Evolutionary conservation across 2,329 filamentous ascomycete genomes (phyloP).

Genomic region (Camillea tinctor): DNA sequence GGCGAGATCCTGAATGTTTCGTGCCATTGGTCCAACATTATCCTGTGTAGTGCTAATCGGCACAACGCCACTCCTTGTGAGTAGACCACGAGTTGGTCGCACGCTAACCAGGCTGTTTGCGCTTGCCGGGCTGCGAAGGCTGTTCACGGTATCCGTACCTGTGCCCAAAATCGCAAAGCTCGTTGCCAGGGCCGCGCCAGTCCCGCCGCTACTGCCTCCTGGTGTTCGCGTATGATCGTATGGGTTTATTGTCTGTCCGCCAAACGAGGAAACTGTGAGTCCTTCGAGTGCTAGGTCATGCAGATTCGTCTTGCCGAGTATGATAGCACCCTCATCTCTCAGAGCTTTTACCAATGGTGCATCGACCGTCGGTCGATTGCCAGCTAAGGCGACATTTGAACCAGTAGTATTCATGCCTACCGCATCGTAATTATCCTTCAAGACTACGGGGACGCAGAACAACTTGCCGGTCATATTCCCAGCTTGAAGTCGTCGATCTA

Average conservation of each 20-base stretch:
- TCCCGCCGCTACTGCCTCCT: constrained; percentile 63
- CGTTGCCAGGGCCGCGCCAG: constrained; percentile 55
- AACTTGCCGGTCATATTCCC: constrained; percentile 51
- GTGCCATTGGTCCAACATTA: constrained; percentile 52
- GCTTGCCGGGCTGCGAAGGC: constrained; percentile 58
- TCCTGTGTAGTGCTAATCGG: constrained; percentile 59
- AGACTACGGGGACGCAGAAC: constrained; percentile 60
- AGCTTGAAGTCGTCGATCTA: constrained; percentile 45
- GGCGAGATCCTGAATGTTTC: constrained; percentile 49
- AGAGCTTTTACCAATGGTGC: constrained; percentile 51
- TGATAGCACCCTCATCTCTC: constrained; percentile 51
- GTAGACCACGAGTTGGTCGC: constrained; percentile 53
- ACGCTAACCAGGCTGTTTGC: constrained; percentile 61
- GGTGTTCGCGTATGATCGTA: constrained; percentile 61
- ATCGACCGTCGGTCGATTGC: constrained; percentile 44
- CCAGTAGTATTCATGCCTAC: constrained; percentile 56
- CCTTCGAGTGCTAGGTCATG: constrained; percentile 66
- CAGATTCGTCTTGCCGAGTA: constrained; percentile 58
- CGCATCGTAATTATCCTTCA: constrained; percentile 66
- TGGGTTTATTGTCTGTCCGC: constrained; percentile 64
- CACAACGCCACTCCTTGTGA: constrained; percentile 50
- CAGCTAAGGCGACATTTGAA: constrained; percentile 48
- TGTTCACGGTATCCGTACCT: constrained; percentile 63
- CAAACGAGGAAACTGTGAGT: constrained; percentile 59
- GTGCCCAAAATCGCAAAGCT: constrained; percentile 58